Evolutionary conservation across 2,329 filamentous ascomycete genomes (phyloP).

Genomic region (Gliomastix tumulicola): DNA sequence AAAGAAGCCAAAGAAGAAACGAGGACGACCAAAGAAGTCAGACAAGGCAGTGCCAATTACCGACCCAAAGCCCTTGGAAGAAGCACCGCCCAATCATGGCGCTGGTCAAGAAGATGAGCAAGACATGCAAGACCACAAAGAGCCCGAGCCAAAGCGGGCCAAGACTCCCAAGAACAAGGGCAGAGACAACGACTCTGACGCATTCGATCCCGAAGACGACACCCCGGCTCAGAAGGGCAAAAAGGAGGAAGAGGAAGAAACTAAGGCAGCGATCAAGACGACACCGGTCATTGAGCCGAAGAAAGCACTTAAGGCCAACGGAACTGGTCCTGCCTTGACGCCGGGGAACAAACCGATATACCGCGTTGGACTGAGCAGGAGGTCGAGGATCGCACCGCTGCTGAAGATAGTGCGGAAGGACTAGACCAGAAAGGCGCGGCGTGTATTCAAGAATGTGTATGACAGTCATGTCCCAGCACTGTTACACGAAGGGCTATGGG

Average conservation of each 20-base stretch:
- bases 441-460: too few relatives aligned
- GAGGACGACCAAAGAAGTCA: slow-evolving; percentile 34
- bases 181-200: too few relatives aligned
- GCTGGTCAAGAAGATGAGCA: background rate
- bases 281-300: too few relatives aligned
- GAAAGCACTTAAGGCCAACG: too few relatives aligned
- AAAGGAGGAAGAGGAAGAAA: slow-evolving; percentile 6
- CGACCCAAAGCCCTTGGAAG: background rate
- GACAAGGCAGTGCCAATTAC: slow-evolving; percentile 6
- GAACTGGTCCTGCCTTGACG: too few relatives aligned
- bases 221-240: slow-evolving; percentile 1
- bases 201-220: too few relatives aligned
- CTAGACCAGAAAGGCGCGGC: too few relatives aligned
- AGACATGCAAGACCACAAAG: background rate
- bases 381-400: slow-evolving; percentile 41
- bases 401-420: slow-evolving; percentile 39
- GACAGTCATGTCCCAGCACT: too few relatives aligned
- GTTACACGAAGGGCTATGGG: too few relatives aligned
- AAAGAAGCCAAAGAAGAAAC: slow-evolving; percentile 22
- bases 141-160: too few relatives aligned
- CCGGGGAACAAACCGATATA: slow-evolving; percentile 36
- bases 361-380: slow-evolving; percentile 44
- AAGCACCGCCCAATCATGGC: too few relatives aligned
- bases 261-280: slow-evolving; percentile 4
- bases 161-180: too few relatives aligned